These are phyloP conservation scores for Pythium periplocum DNA, from an alignment of 352 stramenopile species.

Conservation along the genomic window DNA sequence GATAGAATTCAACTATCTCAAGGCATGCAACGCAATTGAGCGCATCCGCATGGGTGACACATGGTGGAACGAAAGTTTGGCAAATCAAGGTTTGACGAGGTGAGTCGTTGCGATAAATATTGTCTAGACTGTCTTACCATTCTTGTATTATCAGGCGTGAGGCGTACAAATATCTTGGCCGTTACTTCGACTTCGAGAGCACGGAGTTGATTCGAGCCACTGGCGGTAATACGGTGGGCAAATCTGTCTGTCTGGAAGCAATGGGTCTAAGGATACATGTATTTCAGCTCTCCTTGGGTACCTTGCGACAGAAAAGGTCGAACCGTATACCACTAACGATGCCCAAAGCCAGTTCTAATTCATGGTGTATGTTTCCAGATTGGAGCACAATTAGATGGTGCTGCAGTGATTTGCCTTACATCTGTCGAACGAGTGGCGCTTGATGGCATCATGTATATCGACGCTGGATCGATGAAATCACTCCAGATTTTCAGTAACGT, in stretches of 20 bases:
- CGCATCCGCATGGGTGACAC: slow-evolving; percentile 47
- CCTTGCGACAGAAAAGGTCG: slow-evolving; percentile 64
- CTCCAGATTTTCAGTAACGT: slow-evolving; percentile 84
- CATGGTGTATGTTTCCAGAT: slow-evolving; percentile 33
- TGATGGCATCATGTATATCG: slow-evolving; percentile 78
- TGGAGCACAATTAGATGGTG: slow-evolving; percentile 72
- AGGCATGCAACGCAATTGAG: slow-evolving; percentile 69
- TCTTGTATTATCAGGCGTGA: slow-evolving; percentile 33
- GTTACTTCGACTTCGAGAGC: slow-evolving; percentile 80
- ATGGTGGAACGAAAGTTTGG: slow-evolving; percentile 21
- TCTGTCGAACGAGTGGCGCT: slow-evolving; percentile 61
- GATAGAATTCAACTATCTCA: slow-evolving; percentile 73
- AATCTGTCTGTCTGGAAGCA: not conserved
- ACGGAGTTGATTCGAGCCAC: slow-evolving; percentile 67
- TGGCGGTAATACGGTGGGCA: slow-evolving; percentile 33
- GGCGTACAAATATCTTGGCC: slow-evolving; percentile 55
- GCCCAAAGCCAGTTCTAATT: no score
- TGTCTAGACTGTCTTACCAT: not conserved
- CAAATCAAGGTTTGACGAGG: slow-evolving; percentile 20
- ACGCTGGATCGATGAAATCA: slow-evolving; percentile 59
- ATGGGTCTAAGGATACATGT: slow-evolving; percentile 1
- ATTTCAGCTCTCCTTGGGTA: slow-evolving; percentile 59
- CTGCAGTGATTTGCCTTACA: slow-evolving; percentile 44
- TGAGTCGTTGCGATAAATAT: slow-evolving; percentile 1
- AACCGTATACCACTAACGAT: not conserved